Base-by-base conservation (phyloP, 768 basidiomycete genomes). In the Mycena floridula region DNA sequence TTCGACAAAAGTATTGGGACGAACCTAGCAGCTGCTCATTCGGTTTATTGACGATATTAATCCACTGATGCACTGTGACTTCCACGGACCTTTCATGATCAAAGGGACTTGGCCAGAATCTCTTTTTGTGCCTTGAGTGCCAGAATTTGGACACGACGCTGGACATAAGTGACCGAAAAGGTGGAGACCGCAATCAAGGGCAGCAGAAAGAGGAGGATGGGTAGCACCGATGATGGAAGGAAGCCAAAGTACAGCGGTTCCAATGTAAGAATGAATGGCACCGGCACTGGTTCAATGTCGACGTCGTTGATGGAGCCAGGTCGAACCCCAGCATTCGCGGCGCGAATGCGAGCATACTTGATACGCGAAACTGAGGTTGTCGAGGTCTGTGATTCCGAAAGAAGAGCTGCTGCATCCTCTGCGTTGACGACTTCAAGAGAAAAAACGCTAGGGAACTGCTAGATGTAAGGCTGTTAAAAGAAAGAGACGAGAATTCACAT, bases 161-260 rank as follows among this genome's bases (percentile, higher is more conserved):
- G n/a, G n/a, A n/a, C n/a, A n/a, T n/a, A n/a, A n/a, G n/a, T n/a
- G n/a, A n/a, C n/a, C n/a, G n/a, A n/a, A n/a, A n/a, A n/a, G n/a
- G n/a, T n/a, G n/a, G n/a, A n/a, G n/a, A n/a, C n/a, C n/a, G n/a
- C n/a, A n/a, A n/a, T n/a, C n/a, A n/a, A n/a, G n/a, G n/a, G n/a
- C n/a, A n/a, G n/a, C n/a, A n/a, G n/a, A n/a, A n/a, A n/a, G n/a
- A n/a, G n/a, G n/a, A n/a, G n/a, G n/a, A n/a, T n/a, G n/a, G n/a
- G n/a, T n/a, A n/a, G n/a, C n/a, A 82, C 57, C 0, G 80, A 73
- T 15, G 68, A 66, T 7, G 84, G 84, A 23, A 87, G 57, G 21
- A 81, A 59, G 13, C 78, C 80, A n/a, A 79, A 54, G 44, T 75
- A 68, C 2, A 79, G 59, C 22, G 79, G 85, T 53, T 87, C 85